phyloP scores from a whole-genome alignment of 495 filamentous ascomycete species.

The Penicillium taxi region DNA sequence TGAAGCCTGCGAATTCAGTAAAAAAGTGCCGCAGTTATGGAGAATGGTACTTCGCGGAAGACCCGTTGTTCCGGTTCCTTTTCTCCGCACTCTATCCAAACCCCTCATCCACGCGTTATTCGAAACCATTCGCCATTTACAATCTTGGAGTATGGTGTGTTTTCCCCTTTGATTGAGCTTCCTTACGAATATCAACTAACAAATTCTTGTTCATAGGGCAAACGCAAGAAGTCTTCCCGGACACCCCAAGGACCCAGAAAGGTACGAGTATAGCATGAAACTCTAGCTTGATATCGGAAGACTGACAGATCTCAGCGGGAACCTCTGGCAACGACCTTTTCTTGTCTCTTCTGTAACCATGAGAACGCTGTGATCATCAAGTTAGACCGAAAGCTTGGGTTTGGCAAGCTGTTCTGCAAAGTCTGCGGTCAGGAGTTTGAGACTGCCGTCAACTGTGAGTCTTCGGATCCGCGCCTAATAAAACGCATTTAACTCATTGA shows the following conservation, averaged over 20 bases:
- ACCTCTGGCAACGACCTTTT: conserved; percentile 77
- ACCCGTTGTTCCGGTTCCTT: conserved; percentile 10
- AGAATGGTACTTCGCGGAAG: conserved; percentile 4
- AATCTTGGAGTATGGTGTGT: conserved; percentile 14
- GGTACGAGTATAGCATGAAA: conserved; percentile 35
- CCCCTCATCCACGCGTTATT: conserved; percentile 3
- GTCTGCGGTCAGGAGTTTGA: conserved; percentile 91
- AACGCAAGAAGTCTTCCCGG: conserved; percentile 88
- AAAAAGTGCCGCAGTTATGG: too few relatives aligned
- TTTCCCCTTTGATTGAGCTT: not conserved
- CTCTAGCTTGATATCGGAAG: not conserved
- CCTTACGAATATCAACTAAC: not conserved
- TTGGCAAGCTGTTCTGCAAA: conserved; percentile 81
- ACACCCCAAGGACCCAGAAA: conserved; percentile 79
- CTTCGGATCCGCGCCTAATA: not conserved
- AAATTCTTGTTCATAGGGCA: conserved; percentile 50
- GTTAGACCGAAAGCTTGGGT: conserved; percentile 81
- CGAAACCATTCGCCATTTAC: not conserved
- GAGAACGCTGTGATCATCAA: conserved; percentile 84
- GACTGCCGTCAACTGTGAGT: conserved; percentile 82
- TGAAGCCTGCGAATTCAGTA: too few relatives aligned
- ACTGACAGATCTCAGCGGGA: conserved; percentile 52
- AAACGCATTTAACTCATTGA: too few relatives aligned
- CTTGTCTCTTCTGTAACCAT: conserved; percentile 98
- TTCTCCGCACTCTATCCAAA: conserved; percentile 14